Percentiles rank a stretch among this genome's conserved stretches.
These are phyloP conservation scores for Pelargonium citronellum DNA, from an alignment of 441 rosid species.

Conservation along the genomic window DNA sequence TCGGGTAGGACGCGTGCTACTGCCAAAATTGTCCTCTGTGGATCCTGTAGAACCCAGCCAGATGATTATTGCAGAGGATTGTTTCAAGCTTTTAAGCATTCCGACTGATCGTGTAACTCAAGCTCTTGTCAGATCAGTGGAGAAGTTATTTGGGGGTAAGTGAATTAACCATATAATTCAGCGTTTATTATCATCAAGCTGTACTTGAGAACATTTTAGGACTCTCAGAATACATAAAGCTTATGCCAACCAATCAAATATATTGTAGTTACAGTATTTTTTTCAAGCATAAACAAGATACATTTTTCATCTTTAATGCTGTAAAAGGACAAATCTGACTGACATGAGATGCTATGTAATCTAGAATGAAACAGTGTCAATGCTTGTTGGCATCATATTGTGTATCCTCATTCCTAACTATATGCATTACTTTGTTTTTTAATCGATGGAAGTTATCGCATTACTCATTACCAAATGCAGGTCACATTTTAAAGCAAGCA, in stretches of 20 bases:
- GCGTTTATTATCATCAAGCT: neutral
- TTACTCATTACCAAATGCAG: constrained; percentile 28
- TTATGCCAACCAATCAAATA: neutral
- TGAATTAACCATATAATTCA: constrained; percentile 9
- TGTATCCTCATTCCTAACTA: neutral
- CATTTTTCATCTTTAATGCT: neutral
- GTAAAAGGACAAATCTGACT: neutral
- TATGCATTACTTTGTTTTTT: neutral
- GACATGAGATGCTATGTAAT: neutral
- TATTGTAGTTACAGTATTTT: too few relatives aligned
- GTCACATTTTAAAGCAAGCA: constrained; percentile 39
- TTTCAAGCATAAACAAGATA: neutral
- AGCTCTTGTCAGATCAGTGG: constrained; percentile 50
- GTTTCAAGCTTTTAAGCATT: constrained; percentile 62
- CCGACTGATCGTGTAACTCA: constrained; percentile 41
- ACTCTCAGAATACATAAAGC: neutral
- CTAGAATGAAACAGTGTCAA: neutral
- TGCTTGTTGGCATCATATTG: constrained; percentile 3
- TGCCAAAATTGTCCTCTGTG: constrained; percentile 35
- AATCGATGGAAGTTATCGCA: neutral
- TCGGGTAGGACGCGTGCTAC: constrained; percentile 56
- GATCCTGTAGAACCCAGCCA: constrained; percentile 35
- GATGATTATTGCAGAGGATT: constrained; percentile 63
- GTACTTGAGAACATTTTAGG: neutral
- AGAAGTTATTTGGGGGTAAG: constrained; percentile 60